These are phyloP conservation scores for Fragaria ananassa DNA, from an alignment of 306 rosid genomes.

Conservation along the genomic window DNA sequence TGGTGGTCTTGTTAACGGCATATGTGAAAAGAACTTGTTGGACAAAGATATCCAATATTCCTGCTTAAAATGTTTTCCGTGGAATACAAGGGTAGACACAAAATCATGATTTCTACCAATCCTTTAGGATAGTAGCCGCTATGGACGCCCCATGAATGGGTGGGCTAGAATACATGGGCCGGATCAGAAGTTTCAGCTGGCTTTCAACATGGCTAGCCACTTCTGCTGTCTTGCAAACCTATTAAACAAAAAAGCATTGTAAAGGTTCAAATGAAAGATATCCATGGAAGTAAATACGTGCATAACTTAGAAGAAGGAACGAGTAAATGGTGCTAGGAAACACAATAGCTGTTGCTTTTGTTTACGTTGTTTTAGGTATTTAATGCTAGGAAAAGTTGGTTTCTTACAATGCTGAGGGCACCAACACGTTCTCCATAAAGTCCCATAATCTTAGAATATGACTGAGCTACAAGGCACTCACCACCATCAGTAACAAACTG, in stretches of 20 bases:
- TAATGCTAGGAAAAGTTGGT: not conserved
- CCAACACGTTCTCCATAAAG: constrained; percentile 97
- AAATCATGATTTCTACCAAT: constrained; percentile 44
- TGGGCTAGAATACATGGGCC: constrained; percentile 90
- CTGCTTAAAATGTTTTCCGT: not conserved
- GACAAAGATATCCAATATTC: not conserved
- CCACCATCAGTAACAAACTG: constrained; percentile 89
- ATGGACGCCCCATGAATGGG: constrained; percentile 95
- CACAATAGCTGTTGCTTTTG: not conserved
- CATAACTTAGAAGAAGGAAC: not conserved
- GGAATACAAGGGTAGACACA: not conserved
- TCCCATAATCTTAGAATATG: constrained; percentile 95
- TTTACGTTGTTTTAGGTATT: not conserved
- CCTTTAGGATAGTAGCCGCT: constrained; percentile 73
- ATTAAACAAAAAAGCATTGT: not conserved
- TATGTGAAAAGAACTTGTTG: not conserved
- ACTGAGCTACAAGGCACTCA: constrained; percentile 79
- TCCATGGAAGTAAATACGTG: not conserved
- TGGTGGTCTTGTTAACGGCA: not conserved
- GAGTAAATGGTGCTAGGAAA: not conserved
- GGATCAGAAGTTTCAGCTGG: constrained; percentile 88
- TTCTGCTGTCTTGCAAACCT: constrained; percentile 86
- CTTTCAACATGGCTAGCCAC: constrained; percentile 78
- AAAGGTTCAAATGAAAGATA: not conserved
- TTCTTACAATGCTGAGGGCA: constrained; percentile 82